Evolutionary conservation across 2,329 filamentous ascomycete genomes (phyloP), one percentile per base, ranked within the genome.

Genomic region (Microdochium trichocladiopsis): DNA sequence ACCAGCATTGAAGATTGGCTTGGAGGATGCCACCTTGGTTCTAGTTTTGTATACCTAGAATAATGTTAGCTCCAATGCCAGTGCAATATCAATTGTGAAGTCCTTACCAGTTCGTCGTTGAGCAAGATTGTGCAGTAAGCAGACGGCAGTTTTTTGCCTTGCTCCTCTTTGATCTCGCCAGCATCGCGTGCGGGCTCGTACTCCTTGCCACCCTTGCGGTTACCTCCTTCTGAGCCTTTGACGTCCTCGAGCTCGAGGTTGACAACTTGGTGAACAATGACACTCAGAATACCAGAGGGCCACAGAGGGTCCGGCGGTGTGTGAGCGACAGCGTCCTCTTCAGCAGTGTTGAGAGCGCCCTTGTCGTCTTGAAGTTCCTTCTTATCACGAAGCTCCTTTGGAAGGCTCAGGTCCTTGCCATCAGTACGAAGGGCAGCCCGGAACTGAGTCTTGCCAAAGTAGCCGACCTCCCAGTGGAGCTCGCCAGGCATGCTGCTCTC

Each of bases 1-100:
- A 54, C 93, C 93, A 2, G 94, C 92, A 61, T 97, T 96, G 78
- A 96, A 97, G 57, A 97, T 96, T 1, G 94, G 94, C 66, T 95
- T 92, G 50, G 90, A 95, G 33, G 88, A 95, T 8, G 95, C 88
- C 3, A 92, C 92, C 75, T 99, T 97, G 33, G 90, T 83, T 63
- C 94, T 83, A n/a, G 93, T 97, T 63, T 93, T 91, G 75, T 96
- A 97, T 18, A 91, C 77, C 63, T 65, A 33, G 33, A 52, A 33
- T 16, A 21, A 16, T 10, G 33, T 72, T 79, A 59, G 47, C 36
- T 21, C 25, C 23, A 53, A 48, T 58, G 56, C 58, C 56, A 25
- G 48, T 57, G 52, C 52, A 25, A 25, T 50, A 16, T 36, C n/a
- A 11, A 22, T 4, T 28, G 36, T 4, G 50, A 21, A 23, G 41